Evolutionary conservation across 1,139 yeast species (phyloP).

Genomic region (Nakaseomyces nivariensis): DNA sequence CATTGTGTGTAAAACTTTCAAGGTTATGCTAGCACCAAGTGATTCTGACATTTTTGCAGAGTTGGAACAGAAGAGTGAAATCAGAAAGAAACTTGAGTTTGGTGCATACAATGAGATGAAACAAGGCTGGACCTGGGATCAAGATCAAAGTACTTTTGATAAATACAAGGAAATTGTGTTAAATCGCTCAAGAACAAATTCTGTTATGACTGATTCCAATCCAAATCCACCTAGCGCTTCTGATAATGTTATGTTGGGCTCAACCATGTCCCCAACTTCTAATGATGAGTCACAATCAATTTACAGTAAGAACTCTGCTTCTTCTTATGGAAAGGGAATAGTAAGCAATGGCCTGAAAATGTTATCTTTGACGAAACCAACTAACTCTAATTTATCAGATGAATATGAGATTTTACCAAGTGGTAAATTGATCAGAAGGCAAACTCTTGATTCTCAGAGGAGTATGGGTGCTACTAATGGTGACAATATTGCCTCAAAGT

Average conservation of each 20-base stretch:
- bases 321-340: not conserved
- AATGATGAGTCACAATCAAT: not conserved
- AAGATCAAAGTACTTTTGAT: constrained; percentile 29
- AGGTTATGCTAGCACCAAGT: constrained; percentile 48
- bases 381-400: constrained; percentile 13
- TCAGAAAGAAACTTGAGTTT: constrained; percentile 62
- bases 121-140: constrained; percentile 69
- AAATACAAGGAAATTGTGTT: constrained; percentile 21
- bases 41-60: constrained; percentile 75
- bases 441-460: constrained; percentile 18
- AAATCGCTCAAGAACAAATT: constrained; percentile 9
- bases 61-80: constrained; percentile 58
- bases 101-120: constrained; percentile 62
- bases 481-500: constrained; percentile 8
- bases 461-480: constrained; percentile 6
- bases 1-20: constrained; percentile 47
- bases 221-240: not conserved
- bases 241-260: constrained; percentile 2
- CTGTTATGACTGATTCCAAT: constrained; percentile 13
- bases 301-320: not conserved
- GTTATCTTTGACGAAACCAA: not conserved
- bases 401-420: constrained; percentile 55
- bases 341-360: not conserved
- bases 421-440: constrained; percentile 48
- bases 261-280: constrained; percentile 1